A percentile compares a stretch with the other conserved stretches of the same genome.
phyloP scores from a whole-genome alignment of 805 yeast species.

The Priceomyces carsonii region DNA sequence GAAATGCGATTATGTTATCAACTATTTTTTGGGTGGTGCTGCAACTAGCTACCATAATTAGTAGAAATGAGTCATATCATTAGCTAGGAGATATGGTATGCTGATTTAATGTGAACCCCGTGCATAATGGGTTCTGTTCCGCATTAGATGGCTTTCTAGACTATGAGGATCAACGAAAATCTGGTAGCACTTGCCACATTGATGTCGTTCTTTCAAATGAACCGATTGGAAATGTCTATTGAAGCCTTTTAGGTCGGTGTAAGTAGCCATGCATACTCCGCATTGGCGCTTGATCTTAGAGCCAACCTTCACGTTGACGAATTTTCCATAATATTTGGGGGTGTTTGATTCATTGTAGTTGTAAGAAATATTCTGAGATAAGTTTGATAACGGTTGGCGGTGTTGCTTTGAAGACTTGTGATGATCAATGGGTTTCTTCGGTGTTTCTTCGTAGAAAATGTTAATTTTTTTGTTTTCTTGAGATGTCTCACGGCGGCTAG shows the following conservation, averaged over 20 bases:
- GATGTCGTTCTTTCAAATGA: constrained; percentile 6
- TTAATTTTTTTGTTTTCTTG: too few species aligned
- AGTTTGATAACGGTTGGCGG: not conserved
- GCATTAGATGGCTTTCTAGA: not conserved
- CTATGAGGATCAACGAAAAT: constrained; percentile 1
- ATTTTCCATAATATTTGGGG: constrained; percentile 16
- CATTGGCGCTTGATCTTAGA: constrained; percentile 15
- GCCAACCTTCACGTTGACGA: constrained; percentile 10
- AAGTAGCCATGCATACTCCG: constrained; percentile 9
- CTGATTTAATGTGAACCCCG: too few species aligned
- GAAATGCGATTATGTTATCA: too few species aligned
- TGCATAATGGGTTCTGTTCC: not conserved
- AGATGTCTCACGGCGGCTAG: too few species aligned
- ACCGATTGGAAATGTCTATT: constrained; percentile 13
- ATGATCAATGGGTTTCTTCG: not conserved
- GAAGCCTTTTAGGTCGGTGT: constrained; percentile 16
- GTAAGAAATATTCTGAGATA: constrained; percentile 1
- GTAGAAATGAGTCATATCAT: too few species aligned
- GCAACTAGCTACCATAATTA: too few species aligned
- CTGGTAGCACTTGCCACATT: constrained; percentile 4
- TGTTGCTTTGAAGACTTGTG: not conserved
- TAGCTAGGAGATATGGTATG: too few species aligned
- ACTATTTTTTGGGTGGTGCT: too few species aligned
- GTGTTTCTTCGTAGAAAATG: not conserved
- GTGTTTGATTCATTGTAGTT: constrained; percentile 14